Percentiles rank a stretch among this genome's conserved stretches.
These are phyloP conservation scores for Xylariaceae sp. DNA, from an alignment of 2,329 filamentous ascomycete species.

Conservation along the genomic window DNA sequence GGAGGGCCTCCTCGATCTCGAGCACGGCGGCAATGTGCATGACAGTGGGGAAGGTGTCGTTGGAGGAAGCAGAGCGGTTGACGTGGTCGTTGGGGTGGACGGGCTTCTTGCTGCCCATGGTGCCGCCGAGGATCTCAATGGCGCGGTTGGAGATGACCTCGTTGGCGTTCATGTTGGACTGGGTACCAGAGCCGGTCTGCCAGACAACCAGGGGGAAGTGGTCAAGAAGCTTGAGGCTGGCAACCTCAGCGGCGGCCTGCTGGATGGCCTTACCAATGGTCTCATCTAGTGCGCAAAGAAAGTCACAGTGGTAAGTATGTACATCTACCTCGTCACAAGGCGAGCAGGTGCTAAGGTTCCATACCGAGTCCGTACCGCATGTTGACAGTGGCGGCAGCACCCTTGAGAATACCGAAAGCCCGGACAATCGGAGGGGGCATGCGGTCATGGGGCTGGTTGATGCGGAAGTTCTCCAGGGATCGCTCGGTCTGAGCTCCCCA, in stretches of 20 bases:
- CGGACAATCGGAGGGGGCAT: conserved; percentile 91
- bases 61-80: conserved; percentile 97
- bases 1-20: conserved; percentile 78
- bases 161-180: conserved; percentile 99
- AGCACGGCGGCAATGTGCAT: conserved; percentile 99
- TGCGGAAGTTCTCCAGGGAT: conserved; percentile 95
- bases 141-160: conserved; percentile 99
- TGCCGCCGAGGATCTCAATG: conserved; percentile 92
- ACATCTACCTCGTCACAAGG: conserved; percentile 13
- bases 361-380: conserved; percentile 86
- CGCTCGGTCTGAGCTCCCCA: conserved; percentile 98
- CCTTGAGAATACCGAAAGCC: conserved; percentile 96
- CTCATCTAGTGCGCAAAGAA: conserved; percentile 55
- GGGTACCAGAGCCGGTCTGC: conserved; percentile 97
- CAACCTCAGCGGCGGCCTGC: conserved; percentile 89
- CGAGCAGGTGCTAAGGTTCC: conserved; percentile 27
- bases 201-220: conserved; percentile 98
- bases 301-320: conserved; percentile 25
- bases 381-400: conserved; percentile 91
- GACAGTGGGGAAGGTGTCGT: conserved; percentile 98
- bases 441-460: conserved; percentile 98
- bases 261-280: conserved; percentile 90
- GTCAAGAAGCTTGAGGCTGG: conserved; percentile 86
- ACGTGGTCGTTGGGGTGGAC: conserved; percentile 99
- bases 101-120: conserved; percentile 94